A percentile compares a stretch with the other conserved stretches of the same genome.
These are phyloP conservation scores for Fusarium sp. DNA, from an alignment of 2,329 filamentous ascomycete genomes.

Conservation along the genomic window DNA sequence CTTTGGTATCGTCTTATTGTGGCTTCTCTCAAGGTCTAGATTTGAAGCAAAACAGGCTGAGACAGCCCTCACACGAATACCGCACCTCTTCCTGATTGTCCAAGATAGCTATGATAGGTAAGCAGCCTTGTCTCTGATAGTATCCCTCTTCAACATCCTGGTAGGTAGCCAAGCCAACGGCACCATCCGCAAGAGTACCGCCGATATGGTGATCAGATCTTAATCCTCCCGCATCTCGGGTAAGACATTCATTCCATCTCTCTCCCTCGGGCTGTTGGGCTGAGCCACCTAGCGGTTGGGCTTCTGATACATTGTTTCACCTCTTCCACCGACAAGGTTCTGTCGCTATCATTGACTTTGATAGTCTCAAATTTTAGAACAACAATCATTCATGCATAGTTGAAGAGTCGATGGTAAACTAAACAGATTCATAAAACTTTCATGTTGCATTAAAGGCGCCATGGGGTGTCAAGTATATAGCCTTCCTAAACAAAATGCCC, in stretches of 20 bases:
- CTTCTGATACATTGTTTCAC: constrained; percentile 4
- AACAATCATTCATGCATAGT: constrained; percentile 1
- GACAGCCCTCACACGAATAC: background rate
- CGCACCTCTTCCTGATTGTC: background rate
- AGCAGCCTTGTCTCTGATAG: background rate
- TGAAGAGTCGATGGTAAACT: background rate
- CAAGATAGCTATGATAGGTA: background rate
- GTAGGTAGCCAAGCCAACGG: background rate
- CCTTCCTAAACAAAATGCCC: constrained; percentile 43
- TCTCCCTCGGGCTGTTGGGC: constrained; percentile 17
- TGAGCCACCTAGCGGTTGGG: background rate
- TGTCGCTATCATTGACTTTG: background rate
- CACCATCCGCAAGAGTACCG: background rate
- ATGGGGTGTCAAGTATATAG: constrained; percentile 42
- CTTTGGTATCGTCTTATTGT: background rate
- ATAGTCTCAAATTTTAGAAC: too few relatives aligned
- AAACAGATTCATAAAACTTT: constrained; percentile 36
- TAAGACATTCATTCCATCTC: constrained; percentile 30
- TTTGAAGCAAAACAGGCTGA: background rate
- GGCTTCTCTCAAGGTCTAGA: background rate
- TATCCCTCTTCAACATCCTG: background rate
- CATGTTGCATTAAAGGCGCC: constrained; percentile 41
- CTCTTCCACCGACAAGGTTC: background rate
- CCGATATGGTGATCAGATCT: constrained; percentile 2
- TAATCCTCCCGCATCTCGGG: constrained; percentile 9